Evolutionary conservation across 306 rosid species (phyloP), one percentile per base, ranked within the genome.

Genomic region (Cucumis cinereus): DNA sequence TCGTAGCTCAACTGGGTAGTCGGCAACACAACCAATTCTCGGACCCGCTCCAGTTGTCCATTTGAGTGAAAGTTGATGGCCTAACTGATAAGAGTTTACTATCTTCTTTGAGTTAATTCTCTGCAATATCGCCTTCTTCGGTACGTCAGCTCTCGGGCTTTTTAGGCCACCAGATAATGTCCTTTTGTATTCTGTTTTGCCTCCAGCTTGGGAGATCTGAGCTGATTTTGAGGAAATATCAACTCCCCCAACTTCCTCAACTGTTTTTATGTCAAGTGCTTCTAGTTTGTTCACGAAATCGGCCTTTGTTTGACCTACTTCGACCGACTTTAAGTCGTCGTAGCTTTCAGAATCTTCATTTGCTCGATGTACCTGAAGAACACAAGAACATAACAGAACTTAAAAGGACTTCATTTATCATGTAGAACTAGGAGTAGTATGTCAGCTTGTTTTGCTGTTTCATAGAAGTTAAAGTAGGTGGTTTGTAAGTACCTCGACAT

Each of bases 41-140:
- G 99, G 99, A 45, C 99, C 99, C 43, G 96, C 96, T 77, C 99
- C 99, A 0, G 97, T 89, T n/a, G 96, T 87, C 99, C 99, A 95
- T 77, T 79, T 85, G 41, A 83, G 93, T 0, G 92, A 85, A 50
- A 95, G 89, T 19, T 87, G 86, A 76, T 92, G 87, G 50, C 99
- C 99, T 41, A 95, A 78, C 77, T 95, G 97, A 82, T 90, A 89
- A 24, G 99, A 95, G 16, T 84, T 88, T 5, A 81, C 78, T 7
- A 75, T 85, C 82, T 87, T 92, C 89, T 90, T 92, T 66, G 98
- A 95, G 84, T 92, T 95, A 83, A 95, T 95, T 87, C 98, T 84
- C 68, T 85, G 83, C 83, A 95, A 59, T 79, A 95, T 90, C 53
- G 92, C 85, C 58, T 67, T 85, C 81, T 84, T 81, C 2, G 99